Evolutionary conservation across 768 basidiomycete species (phyloP), one percentile per base, ranked within the genome.

Genomic region (Calocybe cyanea): DNA sequence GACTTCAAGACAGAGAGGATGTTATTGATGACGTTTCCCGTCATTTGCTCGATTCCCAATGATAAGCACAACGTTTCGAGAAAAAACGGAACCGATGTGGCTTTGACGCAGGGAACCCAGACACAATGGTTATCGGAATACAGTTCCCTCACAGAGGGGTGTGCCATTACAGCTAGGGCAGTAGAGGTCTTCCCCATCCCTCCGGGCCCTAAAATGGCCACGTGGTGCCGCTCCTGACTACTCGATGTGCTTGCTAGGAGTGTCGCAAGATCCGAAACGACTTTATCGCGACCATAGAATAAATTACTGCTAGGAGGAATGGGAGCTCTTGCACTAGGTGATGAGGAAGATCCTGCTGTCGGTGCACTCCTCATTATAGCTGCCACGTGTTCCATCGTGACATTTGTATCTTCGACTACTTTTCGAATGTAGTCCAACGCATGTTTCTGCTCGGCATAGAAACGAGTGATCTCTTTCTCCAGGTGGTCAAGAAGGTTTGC

Each of bases 141-240:
- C 10, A 46, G 41, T 9, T 43, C 18, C 3, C 23, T 10, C 4
- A 68, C 45, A 3, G 21, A 23, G 5, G 56, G 36, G 8, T 63
- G 50, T 38, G 63, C 58, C 6, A 64, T 30, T 15, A 61, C 51
- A 10, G 56, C 52, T 6, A 63, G 49, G 7, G 62, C 61, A 15
- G 64, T 40, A 1, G 66, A 59, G 0, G 66, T 68, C 41, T 66
- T 68, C 0, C 66, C 64, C 10, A 66, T 62, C 2, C 66, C 63
- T 0, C 64, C 66, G 8, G 60, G 46, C 3, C 66, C 66, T 7
- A 68, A 43, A 18, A 68, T 61, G 14, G 7, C 7, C 7, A 64
- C 25, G 14, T 50, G 52, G 11, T 56, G 48, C 1, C 52, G 50
- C 24, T 20, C 33, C 2, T 60, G 37, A 5, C 7, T 14, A 7